Conservation (phyloP, 2,329 filamentous ascomycete genomes). For the Penicillium palitans region DNA sequence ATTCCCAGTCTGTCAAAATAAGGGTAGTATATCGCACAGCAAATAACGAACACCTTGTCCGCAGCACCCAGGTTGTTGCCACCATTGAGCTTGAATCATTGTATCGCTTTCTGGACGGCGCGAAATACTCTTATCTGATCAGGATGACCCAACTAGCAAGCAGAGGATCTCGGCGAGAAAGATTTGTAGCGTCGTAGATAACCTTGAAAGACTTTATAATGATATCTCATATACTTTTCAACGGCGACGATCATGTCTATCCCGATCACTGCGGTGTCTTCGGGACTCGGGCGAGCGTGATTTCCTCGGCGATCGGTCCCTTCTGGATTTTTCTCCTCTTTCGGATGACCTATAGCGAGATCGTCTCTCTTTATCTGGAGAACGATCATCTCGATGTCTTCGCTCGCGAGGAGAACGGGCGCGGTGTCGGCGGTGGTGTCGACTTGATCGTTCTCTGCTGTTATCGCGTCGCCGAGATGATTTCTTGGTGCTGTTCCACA, state of each 20-base stretch:
- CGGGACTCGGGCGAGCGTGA: slow-evolving; percentile 34
- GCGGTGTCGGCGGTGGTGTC: slow-evolving; percentile 49
- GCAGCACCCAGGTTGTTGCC: neutral
- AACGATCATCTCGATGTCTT: slow-evolving; percentile 32
- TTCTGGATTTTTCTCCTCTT: slow-evolving; percentile 30
- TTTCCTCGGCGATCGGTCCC: slow-evolving; percentile 29
- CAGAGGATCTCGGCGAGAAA: neutral
- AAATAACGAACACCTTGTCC: neutral
- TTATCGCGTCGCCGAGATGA: slow-evolving; percentile 34
- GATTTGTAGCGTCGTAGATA: neutral
- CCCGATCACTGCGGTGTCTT: slow-evolving; percentile 27
- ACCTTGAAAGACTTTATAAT: neutral
- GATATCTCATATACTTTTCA: slow-evolving; percentile 17
- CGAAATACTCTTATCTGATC: neutral
- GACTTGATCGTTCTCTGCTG: slow-evolving; percentile 43
- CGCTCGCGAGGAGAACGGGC: slow-evolving; percentile 34
- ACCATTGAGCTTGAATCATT: neutral
- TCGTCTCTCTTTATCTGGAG: slow-evolving; percentile 27
- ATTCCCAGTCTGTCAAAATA: neutral
- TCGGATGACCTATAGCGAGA: slow-evolving; percentile 28
- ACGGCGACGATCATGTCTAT: slow-evolving; percentile 35
- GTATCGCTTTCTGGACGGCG: neutral
- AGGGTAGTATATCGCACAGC: neutral
- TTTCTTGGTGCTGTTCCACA: slow-evolving; percentile 53
- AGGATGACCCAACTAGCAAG: neutral